Conservation (phyloP, 2,329 filamentous ascomycete species). For the Fusarium miscanthi region DNA sequence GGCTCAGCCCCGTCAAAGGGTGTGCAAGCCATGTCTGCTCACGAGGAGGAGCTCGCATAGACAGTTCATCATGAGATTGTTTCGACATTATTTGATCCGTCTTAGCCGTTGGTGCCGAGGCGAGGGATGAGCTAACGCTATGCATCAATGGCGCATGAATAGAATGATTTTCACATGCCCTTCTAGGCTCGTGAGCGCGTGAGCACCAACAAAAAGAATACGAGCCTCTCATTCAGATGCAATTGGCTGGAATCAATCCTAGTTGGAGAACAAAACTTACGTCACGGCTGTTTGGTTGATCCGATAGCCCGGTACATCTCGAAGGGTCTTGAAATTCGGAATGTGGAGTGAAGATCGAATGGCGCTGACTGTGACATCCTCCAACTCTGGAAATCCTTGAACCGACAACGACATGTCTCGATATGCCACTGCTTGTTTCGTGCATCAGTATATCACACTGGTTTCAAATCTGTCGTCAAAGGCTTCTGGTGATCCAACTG, state of each 20-base stretch:
- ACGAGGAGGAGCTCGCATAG: constrained; percentile 11
- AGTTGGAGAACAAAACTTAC: constrained; percentile 1
- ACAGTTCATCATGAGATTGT: constrained; percentile 18
- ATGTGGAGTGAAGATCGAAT: constrained; percentile 30
- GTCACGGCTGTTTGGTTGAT: constrained; percentile 24
- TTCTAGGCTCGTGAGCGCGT: constrained; percentile 31
- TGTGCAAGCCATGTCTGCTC: constrained; percentile 2
- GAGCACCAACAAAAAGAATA: constrained; percentile 32
- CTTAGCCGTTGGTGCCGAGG: constrained; percentile 40
- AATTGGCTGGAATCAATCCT: neutral
- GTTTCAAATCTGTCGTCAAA: neutral
- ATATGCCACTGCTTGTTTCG: neutral
- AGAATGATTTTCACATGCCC: constrained; percentile 33
- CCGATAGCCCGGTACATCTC: constrained; percentile 13
- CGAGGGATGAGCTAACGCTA: neutral
- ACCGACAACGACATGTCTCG: neutral
- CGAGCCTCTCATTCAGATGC: constrained; percentile 17
- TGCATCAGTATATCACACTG: neutral
- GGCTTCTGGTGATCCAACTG: constrained; percentile 16
- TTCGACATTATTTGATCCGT: constrained; percentile 7
- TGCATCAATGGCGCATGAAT: constrained; percentile 10
- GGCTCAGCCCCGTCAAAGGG: neutral
- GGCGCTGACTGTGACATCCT: neutral
- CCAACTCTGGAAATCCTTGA: neutral
- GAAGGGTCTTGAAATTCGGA: constrained; percentile 7